Percentiles rank a stretch among this genome's conserved stretches.
phyloP scores from a whole-genome alignment of 345 rosid genomes.

The Gossypium rotundifolium region DNA sequence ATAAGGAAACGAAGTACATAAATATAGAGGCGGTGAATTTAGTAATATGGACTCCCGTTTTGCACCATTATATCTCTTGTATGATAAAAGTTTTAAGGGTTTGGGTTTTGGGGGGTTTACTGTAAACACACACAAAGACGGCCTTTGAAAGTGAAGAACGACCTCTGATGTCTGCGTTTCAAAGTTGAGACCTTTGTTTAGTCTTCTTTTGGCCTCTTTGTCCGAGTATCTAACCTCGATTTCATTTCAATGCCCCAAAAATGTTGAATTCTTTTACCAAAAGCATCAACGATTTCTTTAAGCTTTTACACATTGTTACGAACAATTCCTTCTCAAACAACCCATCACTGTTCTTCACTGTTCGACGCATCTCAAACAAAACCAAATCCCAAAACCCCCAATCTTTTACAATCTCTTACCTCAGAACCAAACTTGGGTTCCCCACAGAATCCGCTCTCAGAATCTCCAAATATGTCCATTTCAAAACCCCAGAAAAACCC shows the following conservation, averaged over 20 bases:
- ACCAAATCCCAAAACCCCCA: neutral
- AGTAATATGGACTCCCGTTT: too few relatives aligned
- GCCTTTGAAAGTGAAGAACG: conserved; percentile 9
- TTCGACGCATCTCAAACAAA: neutral
- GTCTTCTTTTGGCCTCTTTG: too few relatives aligned
- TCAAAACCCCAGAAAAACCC: conserved; percentile 4
- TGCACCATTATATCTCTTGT: too few relatives aligned
- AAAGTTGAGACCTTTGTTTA: neutral
- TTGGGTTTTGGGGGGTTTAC: neutral
- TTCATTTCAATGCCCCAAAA: neutral
- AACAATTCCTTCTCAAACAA: neutral
- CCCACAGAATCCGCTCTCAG: neutral
- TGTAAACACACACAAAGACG: neutral
- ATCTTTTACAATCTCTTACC: conserved; percentile 19
- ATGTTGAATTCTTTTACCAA: neutral
- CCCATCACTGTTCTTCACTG: neutral
- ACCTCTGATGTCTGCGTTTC: neutral
- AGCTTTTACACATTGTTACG: neutral
- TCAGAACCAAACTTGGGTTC: neutral
- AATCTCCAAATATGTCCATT: neutral
- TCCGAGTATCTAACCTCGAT: too few relatives aligned
- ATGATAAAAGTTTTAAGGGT: neutral
- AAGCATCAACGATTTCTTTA: neutral
- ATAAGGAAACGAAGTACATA: too few relatives aligned
- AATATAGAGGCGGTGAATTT: too few relatives aligned